Conservation (phyloP, 225 moss, liverwort and hornwort genomes). For the Bryoerythrophyllum caledonicum region DNA sequence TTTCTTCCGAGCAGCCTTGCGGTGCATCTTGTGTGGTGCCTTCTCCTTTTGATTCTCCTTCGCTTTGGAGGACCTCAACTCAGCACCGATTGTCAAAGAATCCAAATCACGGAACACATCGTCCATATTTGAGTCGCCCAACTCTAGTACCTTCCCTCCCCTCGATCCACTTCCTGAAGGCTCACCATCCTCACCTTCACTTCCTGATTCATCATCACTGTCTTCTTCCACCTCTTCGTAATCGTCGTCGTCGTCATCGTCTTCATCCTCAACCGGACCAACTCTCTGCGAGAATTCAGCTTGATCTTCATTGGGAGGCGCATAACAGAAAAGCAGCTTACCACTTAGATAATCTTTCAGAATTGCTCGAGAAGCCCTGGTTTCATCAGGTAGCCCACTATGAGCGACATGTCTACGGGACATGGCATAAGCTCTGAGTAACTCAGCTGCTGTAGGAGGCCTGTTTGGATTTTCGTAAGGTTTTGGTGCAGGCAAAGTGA, state of each 20-base stretch:
- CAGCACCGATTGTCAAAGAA: conserved; percentile 46
- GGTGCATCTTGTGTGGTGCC: conserved; percentile 72
- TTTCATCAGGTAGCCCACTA: conserved; percentile 94
- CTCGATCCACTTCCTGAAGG: conserved; percentile 46
- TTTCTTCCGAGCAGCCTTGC: conserved; percentile 70
- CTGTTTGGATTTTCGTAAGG: conserved; percentile 73
- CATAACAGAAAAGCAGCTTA: conserved; percentile 80
- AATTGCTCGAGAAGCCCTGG: conserved; percentile 81
- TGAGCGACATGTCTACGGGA: conserved; percentile 84
- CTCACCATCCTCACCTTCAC: conserved; percentile 39
- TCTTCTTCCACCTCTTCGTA: conserved; percentile 40
- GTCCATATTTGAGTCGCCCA: conserved; percentile 63
- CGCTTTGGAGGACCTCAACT: conserved; percentile 26
- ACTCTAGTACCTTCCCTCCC: conserved; percentile 55
- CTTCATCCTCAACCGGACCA: conserved; percentile 18
- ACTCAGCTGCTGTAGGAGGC: conserved; percentile 83
- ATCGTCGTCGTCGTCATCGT: conserved; percentile 27
- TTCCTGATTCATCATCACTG: conserved; percentile 37
- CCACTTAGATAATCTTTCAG: conserved; percentile 90
- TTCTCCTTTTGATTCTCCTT: conserved; percentile 39
- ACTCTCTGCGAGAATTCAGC: conserved; percentile 28
- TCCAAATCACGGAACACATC: conserved; percentile 80
- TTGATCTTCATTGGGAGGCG: conserved; percentile 60
- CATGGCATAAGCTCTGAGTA: conserved; percentile 78
- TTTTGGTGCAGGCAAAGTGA: conserved; percentile 72